These are phyloP conservation scores for Aechmea fasciata DNA, from an alignment of 176 grass and related monocot species.

Conservation along the genomic window DNA sequence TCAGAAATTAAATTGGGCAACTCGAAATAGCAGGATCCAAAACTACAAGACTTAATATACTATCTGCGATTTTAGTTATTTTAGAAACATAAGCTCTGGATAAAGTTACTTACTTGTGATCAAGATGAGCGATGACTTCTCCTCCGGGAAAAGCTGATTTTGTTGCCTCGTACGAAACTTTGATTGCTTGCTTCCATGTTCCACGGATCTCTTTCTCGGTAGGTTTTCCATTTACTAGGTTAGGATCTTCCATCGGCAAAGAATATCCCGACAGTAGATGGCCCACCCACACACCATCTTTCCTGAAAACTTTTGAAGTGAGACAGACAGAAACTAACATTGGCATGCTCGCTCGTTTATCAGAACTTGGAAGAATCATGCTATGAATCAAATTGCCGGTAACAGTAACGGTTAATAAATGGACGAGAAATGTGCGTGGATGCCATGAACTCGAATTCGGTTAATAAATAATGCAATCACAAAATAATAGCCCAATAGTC, in stretches of 20 bases:
- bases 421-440: too few species aligned
- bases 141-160: slow-evolving; percentile 81
- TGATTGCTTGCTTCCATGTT: slow-evolving; percentile 83
- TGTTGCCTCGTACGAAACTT: slow-evolving; percentile 79
- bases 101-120: slow-evolving; percentile 70
- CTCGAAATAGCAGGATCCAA: too few species aligned
- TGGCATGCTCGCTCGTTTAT: background rate
- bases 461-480: too few species aligned
- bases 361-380: background rate
- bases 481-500: too few species aligned
- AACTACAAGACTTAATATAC: too few species aligned
- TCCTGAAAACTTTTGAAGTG: slow-evolving; percentile 39
- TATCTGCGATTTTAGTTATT: background rate
- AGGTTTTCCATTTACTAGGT: slow-evolving; percentile 40
- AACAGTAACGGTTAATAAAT: background rate
- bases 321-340: slow-evolving; percentile 2
- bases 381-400: background rate
- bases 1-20: too few species aligned
- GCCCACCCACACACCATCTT: slow-evolving; percentile 85
- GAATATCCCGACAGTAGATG: slow-evolving; percentile 82
- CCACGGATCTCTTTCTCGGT: slow-evolving; percentile 39
- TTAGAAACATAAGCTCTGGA: background rate
- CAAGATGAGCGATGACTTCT: slow-evolving; percentile 87
- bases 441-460: too few species aligned
- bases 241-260: slow-evolving; percentile 64